These are phyloP conservation scores for Colletotrichum musicola DNA, from an alignment of 2,329 filamentous ascomycete species.

Conservation along the genomic window DNA sequence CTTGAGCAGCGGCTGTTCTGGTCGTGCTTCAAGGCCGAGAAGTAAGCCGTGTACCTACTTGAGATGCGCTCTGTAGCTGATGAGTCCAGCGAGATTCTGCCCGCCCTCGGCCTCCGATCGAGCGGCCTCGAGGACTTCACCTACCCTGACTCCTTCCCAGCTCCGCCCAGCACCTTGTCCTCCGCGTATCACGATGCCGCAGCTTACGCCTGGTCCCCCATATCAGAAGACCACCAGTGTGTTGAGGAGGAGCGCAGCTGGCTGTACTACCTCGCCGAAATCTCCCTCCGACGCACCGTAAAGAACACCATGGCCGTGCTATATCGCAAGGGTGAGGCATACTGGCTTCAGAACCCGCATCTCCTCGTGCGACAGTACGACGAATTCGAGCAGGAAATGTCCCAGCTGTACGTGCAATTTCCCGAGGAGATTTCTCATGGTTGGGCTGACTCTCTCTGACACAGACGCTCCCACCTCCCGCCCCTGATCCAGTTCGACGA, in stretches of 20 bases:
- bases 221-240: constrained; percentile 15
- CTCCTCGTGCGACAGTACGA: constrained; percentile 35
- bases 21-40: constrained; percentile 43
- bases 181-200: background rate
- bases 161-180: constrained; percentile 31
- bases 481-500: constrained; percentile 33
- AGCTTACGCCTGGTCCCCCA: constrained; percentile 7
- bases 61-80: background rate
- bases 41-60: constrained; percentile 19
- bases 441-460: background rate
- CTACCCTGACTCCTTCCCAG: constrained; percentile 41
- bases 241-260: constrained; percentile 60
- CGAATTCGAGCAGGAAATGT: constrained; percentile 35
- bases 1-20: constrained; percentile 41
- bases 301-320: constrained; percentile 34
- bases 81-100: background rate
- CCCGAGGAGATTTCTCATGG: background rate
- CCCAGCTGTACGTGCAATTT: constrained; percentile 11
- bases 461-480: constrained; percentile 39
- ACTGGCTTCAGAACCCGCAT: constrained; percentile 22
- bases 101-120: constrained; percentile 16
- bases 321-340: constrained; percentile 23
- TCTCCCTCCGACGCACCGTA: constrained; percentile 58
- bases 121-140: constrained; percentile 39
- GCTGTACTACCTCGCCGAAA: constrained; percentile 65